Conservation (phyloP, 345 rosid species). For the Arabis alpina region DNA sequence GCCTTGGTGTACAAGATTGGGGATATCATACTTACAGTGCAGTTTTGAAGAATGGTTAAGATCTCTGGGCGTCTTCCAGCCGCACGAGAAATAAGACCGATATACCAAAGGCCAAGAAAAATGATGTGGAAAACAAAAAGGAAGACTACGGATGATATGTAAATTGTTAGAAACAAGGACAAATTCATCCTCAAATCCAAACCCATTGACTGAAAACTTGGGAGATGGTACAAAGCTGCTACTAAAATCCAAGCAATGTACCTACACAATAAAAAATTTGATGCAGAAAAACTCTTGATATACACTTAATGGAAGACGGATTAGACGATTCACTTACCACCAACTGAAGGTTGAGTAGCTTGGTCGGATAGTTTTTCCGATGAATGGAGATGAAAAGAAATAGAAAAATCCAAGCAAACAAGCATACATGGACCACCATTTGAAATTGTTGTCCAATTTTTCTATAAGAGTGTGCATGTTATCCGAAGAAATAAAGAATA, state of each 20-base stretch:
- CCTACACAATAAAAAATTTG: slow-evolving; percentile 51
- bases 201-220: slow-evolving; percentile 98
- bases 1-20: slow-evolving; percentile 2
- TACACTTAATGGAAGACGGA: background rate
- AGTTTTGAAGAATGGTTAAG: slow-evolving; percentile 80
- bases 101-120: slow-evolving; percentile 81
- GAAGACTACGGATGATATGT: slow-evolving; percentile 75
- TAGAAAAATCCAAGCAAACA: slow-evolving; percentile 94
- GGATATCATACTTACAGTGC: slow-evolving; percentile 59
- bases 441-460: slow-evolving; percentile 57
- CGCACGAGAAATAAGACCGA: slow-evolving; percentile 86
- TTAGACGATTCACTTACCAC: slow-evolving; percentile 58
- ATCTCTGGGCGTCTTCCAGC: slow-evolving; percentile 89
- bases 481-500: slow-evolving; percentile 88
- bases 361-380: slow-evolving; percentile 86
- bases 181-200: slow-evolving; percentile 96
- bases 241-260: slow-evolving; percentile 91
- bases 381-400: slow-evolving; percentile 90
- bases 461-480: slow-evolving; percentile 88
- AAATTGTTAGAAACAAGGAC: slow-evolving; percentile 83
- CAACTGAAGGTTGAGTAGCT: slow-evolving; percentile 89
- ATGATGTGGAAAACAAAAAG: slow-evolving; percentile 83
- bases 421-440: slow-evolving; percentile 99
- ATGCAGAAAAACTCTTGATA: background rate
- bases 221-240: slow-evolving; percentile 93